Evolutionary conservation across 805 yeast genomes (phyloP), one percentile per base, ranked within the genome.

Genomic region (Saturnispora halmiae): DNA sequence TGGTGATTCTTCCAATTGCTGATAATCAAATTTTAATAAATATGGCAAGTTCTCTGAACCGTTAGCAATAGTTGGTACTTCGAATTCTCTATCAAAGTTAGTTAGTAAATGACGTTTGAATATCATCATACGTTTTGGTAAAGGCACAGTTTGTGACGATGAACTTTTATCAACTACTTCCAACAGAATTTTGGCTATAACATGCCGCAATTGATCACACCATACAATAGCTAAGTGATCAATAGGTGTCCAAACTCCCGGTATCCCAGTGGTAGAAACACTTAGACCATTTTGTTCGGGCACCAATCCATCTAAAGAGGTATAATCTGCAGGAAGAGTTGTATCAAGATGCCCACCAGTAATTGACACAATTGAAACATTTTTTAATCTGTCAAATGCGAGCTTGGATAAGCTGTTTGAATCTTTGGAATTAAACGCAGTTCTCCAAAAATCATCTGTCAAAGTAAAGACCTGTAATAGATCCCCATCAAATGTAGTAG

Each of bases 221-320:
- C 98, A 90, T 2, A 90, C 95, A 36, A 92, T 79, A 1, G 97
- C 96, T 48, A 86, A 69, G 62, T 90, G 98, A 59, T 90, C 97
- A 31, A 87, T 78, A 1, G 96, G 82, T 1, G 95, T 79, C 95
- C 96, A 90, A 1, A 90, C 96, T 2, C 70, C 71, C 0, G 95
- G 95, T 9, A 90, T 81, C 1, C 95, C 88, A 0, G 92, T 78
- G 0, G 96, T 75, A 50, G 76, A 84, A 0, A 81, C 83, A 0
- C 94, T 77, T 45, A 90, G 78, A 0, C 96, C 96, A 51, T 90
- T 75, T 0, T 73, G 47, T 1, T 70, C 67, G 0, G 96, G 95
- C 0, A 87, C 67, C 1, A 88, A 47, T 3, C 82, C 82, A 7
- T 77, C 75, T 4, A 85, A 61, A 1, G 83, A 68, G 0, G 96